Evolutionary conservation across 148 eudicot genomes (phyloP).

Genomic region (Rhododendron williamsianum): DNA sequence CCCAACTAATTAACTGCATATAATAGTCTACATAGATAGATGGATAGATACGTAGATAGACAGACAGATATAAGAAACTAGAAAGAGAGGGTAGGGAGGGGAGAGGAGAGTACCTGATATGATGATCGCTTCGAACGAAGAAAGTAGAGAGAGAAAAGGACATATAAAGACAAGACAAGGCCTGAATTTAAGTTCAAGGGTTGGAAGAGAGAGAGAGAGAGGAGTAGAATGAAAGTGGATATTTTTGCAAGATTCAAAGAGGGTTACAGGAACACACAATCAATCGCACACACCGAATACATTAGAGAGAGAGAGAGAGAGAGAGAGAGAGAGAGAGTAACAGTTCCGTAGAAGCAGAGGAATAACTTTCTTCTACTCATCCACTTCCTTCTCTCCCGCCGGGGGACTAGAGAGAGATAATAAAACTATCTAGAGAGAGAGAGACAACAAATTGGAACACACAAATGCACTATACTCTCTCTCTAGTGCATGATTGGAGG

Average conservation of each 20-base stretch:
- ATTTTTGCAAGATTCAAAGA: slow-evolving; percentile 3
- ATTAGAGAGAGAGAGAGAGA: neutral
- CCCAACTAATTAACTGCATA: neutral
- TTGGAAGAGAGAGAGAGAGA: neutral
- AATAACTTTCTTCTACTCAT: slow-evolving; percentile 46
- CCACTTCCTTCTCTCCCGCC: slow-evolving; percentile 53
- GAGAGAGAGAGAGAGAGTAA: neutral
- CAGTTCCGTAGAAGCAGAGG: slow-evolving; percentile 46
- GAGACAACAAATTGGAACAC: neutral
- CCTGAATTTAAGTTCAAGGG: slow-evolving; percentile 4
- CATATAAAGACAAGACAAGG: neutral
- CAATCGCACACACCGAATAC: neutral
- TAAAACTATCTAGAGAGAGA: slow-evolving; percentile 12
- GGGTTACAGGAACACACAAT: neutral
- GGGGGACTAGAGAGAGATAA: slow-evolving; percentile 21
- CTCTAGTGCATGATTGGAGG: slow-evolving; percentile 20
- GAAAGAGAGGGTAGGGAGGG: neutral
- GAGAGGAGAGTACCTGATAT: neutral
- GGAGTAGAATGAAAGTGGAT: neutral
- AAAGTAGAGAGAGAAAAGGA: neutral
- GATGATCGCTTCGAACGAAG: neutral
- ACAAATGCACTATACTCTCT: neutral
- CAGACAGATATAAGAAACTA: neutral
- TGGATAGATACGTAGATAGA: neutral
- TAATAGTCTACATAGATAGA: neutral